A percentile compares a stretch with the other conserved stretches of the same genome.
These are phyloP conservation scores for Lentinula aciculospora DNA, from an alignment of 768 basidiomycete species.

Conservation along the genomic window DNA sequence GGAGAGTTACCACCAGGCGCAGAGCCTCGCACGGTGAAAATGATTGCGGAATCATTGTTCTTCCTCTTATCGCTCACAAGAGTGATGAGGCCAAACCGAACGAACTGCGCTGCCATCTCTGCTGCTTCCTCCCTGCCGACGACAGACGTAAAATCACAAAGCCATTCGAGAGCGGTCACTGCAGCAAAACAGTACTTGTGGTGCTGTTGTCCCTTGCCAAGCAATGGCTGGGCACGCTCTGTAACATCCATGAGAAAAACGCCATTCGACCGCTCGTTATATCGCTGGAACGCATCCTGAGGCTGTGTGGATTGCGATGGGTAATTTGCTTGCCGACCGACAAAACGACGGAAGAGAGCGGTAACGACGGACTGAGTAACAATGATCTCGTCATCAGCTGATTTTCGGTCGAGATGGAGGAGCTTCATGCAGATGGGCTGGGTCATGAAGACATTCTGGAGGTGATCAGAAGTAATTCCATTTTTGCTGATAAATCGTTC, in stretches of 20 bases:
- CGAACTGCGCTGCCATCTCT: conserved; percentile 97
- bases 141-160: conserved; percentile 95
- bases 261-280: conserved; percentile 76
- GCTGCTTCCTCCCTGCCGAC: conserved; percentile 95
- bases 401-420: conserved; percentile 90
- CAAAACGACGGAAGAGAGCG: conserved; percentile 92
- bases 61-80: conserved; percentile 90
- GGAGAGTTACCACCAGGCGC: conserved; percentile 71
- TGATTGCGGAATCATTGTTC: conserved; percentile 88
- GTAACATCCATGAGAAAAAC: conserved; percentile 65
- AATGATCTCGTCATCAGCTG: conserved; percentile 95
- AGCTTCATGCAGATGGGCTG: conserved; percentile 98
- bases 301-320: conserved; percentile 39
- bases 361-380: conserved; percentile 92
- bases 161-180: conserved; percentile 89
- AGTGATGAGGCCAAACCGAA: conserved; percentile 85
- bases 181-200: conserved; percentile 83
- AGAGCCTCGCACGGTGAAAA: conserved; percentile 85
- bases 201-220: conserved; percentile 38
- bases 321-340: conserved; percentile 84
- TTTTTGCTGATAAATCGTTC: conserved; percentile 99
- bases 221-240: conserved; percentile 56
- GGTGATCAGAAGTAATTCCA: conserved; percentile 92
- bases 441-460: conserved; percentile 81
- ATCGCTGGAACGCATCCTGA: conserved; percentile 61